These are phyloP conservation scores for Linderniella brevidens DNA, from an alignment of 257 asterid genomes.

Conservation along the genomic window DNA sequence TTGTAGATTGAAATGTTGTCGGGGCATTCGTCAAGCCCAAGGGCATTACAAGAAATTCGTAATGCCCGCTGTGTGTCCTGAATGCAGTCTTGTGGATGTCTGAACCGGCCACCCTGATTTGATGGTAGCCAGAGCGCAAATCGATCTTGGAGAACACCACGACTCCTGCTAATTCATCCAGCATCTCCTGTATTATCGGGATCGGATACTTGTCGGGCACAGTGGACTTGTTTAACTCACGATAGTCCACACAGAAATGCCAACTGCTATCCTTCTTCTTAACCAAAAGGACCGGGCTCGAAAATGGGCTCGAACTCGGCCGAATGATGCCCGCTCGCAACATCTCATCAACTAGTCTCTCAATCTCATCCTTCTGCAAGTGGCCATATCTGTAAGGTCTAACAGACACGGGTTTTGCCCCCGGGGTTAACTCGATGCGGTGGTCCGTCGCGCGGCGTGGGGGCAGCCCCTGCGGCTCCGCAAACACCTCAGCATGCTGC, in stretches of 20 bases:
- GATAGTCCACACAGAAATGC: too few relatives aligned
- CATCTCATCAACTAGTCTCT: neutral
- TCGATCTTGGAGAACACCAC: neutral
- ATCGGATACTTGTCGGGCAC: too few relatives aligned
- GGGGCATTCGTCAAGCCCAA: constrained; percentile 3
- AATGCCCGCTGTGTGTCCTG: neutral
- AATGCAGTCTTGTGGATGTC: constrained; percentile 1
- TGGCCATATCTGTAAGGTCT: constrained; percentile 1
- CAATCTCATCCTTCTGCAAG: neutral
- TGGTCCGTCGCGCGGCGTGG: neutral
- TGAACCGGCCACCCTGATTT: neutral
- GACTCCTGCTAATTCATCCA: neutral
- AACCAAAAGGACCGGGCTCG: neutral
- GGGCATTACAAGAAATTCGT: too few relatives aligned
- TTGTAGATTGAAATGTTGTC: neutral
- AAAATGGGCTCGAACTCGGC: constrained; percentile 3
- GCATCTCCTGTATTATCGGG: neutral
- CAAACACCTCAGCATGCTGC: neutral
- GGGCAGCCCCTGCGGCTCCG: constrained; percentile 1
- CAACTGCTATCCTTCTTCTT: too few relatives aligned
- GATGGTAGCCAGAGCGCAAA: too few relatives aligned
- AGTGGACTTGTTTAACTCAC: too few relatives aligned
- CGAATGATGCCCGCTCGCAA: neutral
- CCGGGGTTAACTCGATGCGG: neutral
- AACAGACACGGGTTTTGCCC: constrained; percentile 1